These are phyloP conservation scores for Xylaria intraflava DNA, from an alignment of 495 filamentous ascomycete genomes.

Conservation along the genomic window DNA sequence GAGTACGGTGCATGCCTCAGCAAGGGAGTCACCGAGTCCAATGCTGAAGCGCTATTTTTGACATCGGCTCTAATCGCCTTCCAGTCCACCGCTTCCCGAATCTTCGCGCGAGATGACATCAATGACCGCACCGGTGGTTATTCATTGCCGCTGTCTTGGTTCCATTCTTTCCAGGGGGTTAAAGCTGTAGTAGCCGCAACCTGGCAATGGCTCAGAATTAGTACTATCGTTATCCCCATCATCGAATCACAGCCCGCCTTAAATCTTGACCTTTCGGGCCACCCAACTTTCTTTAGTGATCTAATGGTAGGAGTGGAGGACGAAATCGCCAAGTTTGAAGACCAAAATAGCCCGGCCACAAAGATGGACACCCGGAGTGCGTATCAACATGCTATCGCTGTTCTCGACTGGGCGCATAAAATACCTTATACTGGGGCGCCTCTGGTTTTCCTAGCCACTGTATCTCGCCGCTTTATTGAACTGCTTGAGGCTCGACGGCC, in stretches of 20 bases:
- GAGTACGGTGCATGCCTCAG: slow-evolving; percentile 47
- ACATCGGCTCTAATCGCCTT: slow-evolving; percentile 52
- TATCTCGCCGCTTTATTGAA: slow-evolving; percentile 51
- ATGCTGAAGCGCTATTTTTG: slow-evolving; percentile 50
- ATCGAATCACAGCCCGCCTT: slow-evolving; percentile 50
- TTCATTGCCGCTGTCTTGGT: slow-evolving; percentile 47
- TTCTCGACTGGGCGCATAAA: slow-evolving; percentile 53
- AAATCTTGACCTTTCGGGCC: slow-evolving; percentile 39
- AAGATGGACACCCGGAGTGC: slow-evolving; percentile 38
- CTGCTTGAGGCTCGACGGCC: slow-evolving; percentile 44
- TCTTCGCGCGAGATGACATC: slow-evolving; percentile 42
- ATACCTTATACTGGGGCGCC: slow-evolving; percentile 47
- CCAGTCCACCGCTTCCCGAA: slow-evolving; percentile 49
- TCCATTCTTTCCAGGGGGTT: slow-evolving; percentile 54
- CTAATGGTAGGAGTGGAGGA: slow-evolving; percentile 45
- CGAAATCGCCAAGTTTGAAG: slow-evolving; percentile 32
- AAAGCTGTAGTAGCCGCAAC: slow-evolving; percentile 46
- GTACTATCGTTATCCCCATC: slow-evolving; percentile 44
- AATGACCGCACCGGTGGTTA: slow-evolving; percentile 31
- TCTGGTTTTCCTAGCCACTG: slow-evolving; percentile 51
- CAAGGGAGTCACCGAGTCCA: slow-evolving; percentile 42
- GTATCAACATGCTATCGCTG: slow-evolving; percentile 49
- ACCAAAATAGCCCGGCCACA: slow-evolving; percentile 3
- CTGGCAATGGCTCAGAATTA: slow-evolving; percentile 47
- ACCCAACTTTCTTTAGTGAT: slow-evolving; percentile 45